Base-by-base conservation (phyloP, 768 basidiomycete genomes). In the Kondoa subrosea region DNA sequence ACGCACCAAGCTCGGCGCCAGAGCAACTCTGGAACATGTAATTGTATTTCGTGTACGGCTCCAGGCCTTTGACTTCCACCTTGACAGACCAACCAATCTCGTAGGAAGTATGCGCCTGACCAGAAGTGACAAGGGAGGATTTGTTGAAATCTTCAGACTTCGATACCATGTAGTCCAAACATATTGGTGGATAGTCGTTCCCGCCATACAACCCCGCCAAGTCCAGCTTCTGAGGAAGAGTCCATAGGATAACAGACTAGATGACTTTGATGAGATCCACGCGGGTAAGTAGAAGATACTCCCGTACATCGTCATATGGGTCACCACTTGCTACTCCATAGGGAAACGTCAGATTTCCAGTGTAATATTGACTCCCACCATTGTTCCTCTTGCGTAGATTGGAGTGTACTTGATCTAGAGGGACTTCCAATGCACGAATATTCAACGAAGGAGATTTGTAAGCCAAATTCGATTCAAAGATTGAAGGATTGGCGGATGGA, bases 21-120 rank as follows among this genome's bases (percentile, higher is more conserved):
- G 81, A 81, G 69, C 83, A 84, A 71, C 84, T 83, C 2, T 79
- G 77, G 67, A 84, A 84, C 57, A 80, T 78, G 75, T 80, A 84
- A 73, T 80, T 83, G 72, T 84, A 85, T 65, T 79, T 78, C 0
- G 81, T 82, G 70, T 83, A 83, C 0, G 84, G 78, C 56, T 77
- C 71, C 63, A 85, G 74, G 1, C 78, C 78, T 0, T 76, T 79
- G 1, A 83, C 83, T 70, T 85, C 84, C 21, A 85, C 81, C 74
- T 84, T 84, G 70, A 83, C 78, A 0, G 83, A 84, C 74, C 79
- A 84, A 72, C 84, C 83, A 50, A 84, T 81, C 66, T 85, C 84
- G 65, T 81, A 81, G 66, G 77, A 73, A 0, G 83, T 83, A 74
- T n/a, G 1, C 29, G 29, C 61, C 8, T 32, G 33, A 16, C 61